These are phyloP conservation scores for Metschnikowia picachoensis DNA, from an alignment of 805 yeast species.

Conservation along the genomic window DNA sequence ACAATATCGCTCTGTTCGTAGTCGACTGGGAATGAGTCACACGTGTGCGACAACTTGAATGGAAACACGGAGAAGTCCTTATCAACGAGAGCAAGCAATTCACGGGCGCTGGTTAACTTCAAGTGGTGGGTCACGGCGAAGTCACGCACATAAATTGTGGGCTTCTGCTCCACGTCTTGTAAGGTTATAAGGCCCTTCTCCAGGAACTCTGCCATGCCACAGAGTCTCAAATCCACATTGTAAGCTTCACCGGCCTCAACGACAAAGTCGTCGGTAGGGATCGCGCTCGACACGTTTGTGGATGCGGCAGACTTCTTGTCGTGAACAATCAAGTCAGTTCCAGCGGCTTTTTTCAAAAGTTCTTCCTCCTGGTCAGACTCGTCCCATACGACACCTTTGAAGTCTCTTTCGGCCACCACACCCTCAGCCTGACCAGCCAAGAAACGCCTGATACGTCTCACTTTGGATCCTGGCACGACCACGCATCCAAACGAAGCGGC, in stretches of 20 bases:
- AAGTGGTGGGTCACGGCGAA: slow-evolving; percentile 76
- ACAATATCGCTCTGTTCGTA: slow-evolving; percentile 27
- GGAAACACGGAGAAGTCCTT: slow-evolving; percentile 82
- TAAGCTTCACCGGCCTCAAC: slow-evolving; percentile 84
- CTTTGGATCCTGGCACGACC: slow-evolving; percentile 89
- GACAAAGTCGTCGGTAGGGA: slow-evolving; percentile 69
- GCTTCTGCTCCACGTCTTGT: slow-evolving; percentile 62
- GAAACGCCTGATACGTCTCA: slow-evolving; percentile 88
- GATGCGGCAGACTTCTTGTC: slow-evolving; percentile 11
- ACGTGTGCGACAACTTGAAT: slow-evolving; percentile 75
- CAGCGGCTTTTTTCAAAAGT: slow-evolving; percentile 38
- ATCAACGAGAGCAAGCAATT: slow-evolving; percentile 66
- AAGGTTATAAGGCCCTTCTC: slow-evolving; percentile 68
- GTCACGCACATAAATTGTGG: slow-evolving; percentile 80
- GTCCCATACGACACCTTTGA: slow-evolving; percentile 88
- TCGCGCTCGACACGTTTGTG: slow-evolving; percentile 45
- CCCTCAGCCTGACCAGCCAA: slow-evolving; percentile 95
- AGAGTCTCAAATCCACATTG: slow-evolving; percentile 76
- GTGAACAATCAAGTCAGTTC: slow-evolving; percentile 16
- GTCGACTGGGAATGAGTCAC: slow-evolving; percentile 58
- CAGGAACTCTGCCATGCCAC: slow-evolving; percentile 51
- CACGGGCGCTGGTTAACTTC: slow-evolving; percentile 71
- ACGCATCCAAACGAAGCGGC: slow-evolving; percentile 81
- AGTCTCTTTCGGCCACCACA: slow-evolving; percentile 84
- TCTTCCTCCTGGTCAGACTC: slow-evolving; percentile 73